Conservation (phyloP, 257 asterid species). For the Solanum ahanhuiri region DNA sequence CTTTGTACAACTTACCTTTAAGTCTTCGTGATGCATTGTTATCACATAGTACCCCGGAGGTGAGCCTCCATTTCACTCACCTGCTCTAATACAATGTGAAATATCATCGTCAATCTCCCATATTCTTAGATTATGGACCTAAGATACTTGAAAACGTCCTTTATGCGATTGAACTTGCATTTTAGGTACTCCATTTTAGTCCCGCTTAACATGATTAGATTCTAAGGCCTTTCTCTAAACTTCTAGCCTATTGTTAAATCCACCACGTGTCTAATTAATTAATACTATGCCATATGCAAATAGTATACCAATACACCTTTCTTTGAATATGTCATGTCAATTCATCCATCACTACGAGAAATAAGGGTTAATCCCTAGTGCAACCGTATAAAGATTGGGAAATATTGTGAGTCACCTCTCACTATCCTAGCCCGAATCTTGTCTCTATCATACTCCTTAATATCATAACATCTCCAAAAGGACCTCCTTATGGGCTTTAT, state of each 20-base stretch:
- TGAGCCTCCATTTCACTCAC: not conserved
- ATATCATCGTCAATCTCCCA: not conserved
- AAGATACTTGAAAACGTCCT: not conserved
- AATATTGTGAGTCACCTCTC: not conserved
- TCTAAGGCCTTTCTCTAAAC: not conserved
- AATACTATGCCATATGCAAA: not conserved
- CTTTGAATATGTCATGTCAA: not conserved
- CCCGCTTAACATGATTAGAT: not conserved
- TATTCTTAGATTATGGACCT: not conserved
- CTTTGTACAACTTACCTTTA: not conserved
- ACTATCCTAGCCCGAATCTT: not conserved
- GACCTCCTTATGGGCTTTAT: not conserved
- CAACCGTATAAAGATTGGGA: not conserved
- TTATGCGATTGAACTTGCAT: not conserved
- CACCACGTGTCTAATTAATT: not conserved
- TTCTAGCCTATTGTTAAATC: not conserved
- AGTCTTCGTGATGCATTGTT: not conserved
- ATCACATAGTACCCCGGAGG: not conserved
- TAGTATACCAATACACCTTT: not conserved
- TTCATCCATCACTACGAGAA: no score
- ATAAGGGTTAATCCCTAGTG: not conserved
- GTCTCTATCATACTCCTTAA: not conserved
- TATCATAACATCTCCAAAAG: not conserved
- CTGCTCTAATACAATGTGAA: not conserved
- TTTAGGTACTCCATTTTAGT: not conserved